These are phyloP conservation scores for Naganishia cerealis DNA, from an alignment of 1,284 basidiomycete species.

Conservation along the genomic window DNA sequence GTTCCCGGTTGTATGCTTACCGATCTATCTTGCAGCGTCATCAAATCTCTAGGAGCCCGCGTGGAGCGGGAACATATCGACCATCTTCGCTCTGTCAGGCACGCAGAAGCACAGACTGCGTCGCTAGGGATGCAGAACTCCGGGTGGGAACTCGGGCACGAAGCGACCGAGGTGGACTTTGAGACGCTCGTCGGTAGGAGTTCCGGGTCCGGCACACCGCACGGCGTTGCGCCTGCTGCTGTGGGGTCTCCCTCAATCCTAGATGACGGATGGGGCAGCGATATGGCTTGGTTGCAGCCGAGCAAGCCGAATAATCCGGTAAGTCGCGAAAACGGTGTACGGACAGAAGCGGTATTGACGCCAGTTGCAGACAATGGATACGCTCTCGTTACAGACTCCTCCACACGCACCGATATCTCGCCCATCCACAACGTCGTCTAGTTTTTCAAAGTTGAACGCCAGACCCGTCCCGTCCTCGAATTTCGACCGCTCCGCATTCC, in stretches of 20 bases:
- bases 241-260: constrained; percentile 50
- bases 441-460: constrained; percentile 40
- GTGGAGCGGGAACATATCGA: constrained; percentile 54
- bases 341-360: not conserved
- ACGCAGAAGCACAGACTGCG: constrained; percentile 50
- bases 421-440: not conserved
- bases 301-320: constrained; percentile 20
- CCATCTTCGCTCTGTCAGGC: constrained; percentile 52
- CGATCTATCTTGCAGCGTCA: constrained; percentile 39
- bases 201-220: not conserved
- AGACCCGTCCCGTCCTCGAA: constrained; percentile 44
- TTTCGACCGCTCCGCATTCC: constrained; percentile 48
- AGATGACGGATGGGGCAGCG: constrained; percentile 36
- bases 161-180: constrained; percentile 49
- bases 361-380: constrained; percentile 1
- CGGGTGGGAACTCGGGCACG: constrained; percentile 29
- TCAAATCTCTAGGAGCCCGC: constrained; percentile 51
- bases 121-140: constrained; percentile 41
- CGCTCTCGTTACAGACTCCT: not conserved
- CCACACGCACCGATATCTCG: not conserved
- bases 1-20: not conserved
- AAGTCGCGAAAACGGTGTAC: not conserved
- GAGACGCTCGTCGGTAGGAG: constrained; percentile 51
- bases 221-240: constrained; percentile 38
- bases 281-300: constrained; percentile 40